Conservation (phyloP, 768 basidiomycete genomes). For the Leccinum boreale region DNA sequence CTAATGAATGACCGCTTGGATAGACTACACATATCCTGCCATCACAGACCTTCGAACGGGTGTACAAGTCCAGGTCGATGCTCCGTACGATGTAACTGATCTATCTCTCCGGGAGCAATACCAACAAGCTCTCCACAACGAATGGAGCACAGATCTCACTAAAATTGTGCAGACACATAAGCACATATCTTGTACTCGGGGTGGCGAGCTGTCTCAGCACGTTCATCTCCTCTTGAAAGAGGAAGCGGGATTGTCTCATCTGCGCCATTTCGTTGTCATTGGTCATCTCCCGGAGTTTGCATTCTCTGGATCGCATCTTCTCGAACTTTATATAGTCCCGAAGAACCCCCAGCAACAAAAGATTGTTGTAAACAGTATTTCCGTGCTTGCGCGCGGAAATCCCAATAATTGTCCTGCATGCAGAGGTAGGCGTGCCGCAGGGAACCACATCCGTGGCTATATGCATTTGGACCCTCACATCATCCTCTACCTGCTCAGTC, state of each 20-base stretch:
- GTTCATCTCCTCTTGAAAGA: conserved; percentile 6
- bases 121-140: conserved; percentile 1
- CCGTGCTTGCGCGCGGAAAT: conserved; percentile 8
- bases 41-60: conserved; percentile 8
- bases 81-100: conserved; percentile 5
- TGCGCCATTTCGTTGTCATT: conserved; percentile 9
- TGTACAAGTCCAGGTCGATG: conserved; percentile 11
- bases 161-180: background rate
- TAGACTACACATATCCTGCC: conserved; percentile 21
- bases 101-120: conserved; percentile 3
- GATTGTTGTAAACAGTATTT: conserved; percentile 13
- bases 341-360: background rate
- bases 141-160: conserved; percentile 1
- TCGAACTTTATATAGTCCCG: conserved; percentile 14
- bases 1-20: background rate
- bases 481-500: conserved; percentile 10
- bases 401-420: conserved; percentile 9
- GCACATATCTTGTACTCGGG: background rate
- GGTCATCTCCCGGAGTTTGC: conserved; percentile 15
- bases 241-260: background rate
- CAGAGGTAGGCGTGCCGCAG: conserved; percentile 6
- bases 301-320: conserved; percentile 17
- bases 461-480: conserved; percentile 15
- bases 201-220: background rate
- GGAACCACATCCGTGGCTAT: conserved; percentile 11